These are phyloP conservation scores for Aplosporella prunicola DNA, from an alignment of 2,329 filamentous ascomycete species.

Conservation along the genomic window DNA sequence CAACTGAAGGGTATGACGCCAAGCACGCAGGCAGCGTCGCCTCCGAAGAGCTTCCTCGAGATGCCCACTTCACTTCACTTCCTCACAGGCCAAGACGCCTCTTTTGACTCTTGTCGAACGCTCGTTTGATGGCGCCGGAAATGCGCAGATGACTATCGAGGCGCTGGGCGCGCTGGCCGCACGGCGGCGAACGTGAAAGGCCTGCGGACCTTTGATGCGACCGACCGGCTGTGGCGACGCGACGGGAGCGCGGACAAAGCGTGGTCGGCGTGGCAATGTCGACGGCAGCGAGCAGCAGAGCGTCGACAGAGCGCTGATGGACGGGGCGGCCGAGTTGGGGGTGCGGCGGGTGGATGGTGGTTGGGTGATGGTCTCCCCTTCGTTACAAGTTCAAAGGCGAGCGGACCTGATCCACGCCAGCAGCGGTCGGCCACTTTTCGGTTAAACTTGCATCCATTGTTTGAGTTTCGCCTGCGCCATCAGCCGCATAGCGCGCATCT, in stretches of 20 bases:
- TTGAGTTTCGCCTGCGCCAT: neutral
- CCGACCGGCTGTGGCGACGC: conserved; percentile 8
- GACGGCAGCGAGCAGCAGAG: conserved; percentile 19
- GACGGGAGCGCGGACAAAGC: conserved; percentile 5
- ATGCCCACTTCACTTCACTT: conserved; percentile 5
- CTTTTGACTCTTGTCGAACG: too few relatives aligned
- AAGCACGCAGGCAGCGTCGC: conserved; percentile 5
- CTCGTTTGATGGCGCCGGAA: conserved; percentile 6
- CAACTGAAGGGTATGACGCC: conserved; percentile 3
- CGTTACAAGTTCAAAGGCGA: too few relatives aligned
- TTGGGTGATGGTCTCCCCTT: conserved; percentile 1
- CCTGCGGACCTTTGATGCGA: conserved; percentile 16
- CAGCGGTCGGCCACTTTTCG: too few relatives aligned
- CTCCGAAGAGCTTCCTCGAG: conserved; percentile 2
- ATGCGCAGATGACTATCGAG: conserved; percentile 14
- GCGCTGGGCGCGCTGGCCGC: conserved; percentile 24
- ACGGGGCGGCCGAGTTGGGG: conserved; percentile 23
- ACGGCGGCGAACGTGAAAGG: conserved; percentile 14
- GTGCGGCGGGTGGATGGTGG: conserved; percentile 11
- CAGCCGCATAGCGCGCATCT: too few relatives aligned
- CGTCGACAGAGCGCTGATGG: conserved; percentile 24
- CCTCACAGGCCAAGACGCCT: too few relatives aligned
- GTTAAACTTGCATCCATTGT: neutral
- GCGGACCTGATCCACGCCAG: too few relatives aligned
- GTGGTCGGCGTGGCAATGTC: conserved; percentile 17